phyloP scores from a whole-genome alignment of 2,329 filamentous ascomycete species.

The Endoconidiophora laricicola region DNA sequence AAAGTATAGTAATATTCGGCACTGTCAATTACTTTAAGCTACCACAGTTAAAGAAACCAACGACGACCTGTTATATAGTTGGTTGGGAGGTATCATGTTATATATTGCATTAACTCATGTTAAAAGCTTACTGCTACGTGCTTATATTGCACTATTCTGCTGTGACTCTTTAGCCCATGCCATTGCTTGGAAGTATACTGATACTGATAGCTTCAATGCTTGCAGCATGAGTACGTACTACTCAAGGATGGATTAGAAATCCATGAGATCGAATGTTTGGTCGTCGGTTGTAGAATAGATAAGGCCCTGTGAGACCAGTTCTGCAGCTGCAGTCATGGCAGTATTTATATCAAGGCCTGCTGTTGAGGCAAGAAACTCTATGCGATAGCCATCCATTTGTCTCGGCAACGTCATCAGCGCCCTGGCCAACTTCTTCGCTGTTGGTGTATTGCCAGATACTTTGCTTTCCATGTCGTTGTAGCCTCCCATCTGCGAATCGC shows the following conservation, averaged over 20 bases:
- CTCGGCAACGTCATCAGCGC: slow-evolving; percentile 50
- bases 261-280: slow-evolving; percentile 75
- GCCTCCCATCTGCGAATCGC: slow-evolving; percentile 22
- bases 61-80: too few relatives aligned
- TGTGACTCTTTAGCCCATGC: too few relatives aligned
- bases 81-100: too few relatives aligned
- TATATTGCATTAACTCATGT: too few relatives aligned
- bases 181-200: too few relatives aligned
- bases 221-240: neutral
- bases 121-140: too few relatives aligned
- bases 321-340: slow-evolving; percentile 62
- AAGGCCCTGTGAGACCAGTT: slow-evolving; percentile 54
- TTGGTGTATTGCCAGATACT: slow-evolving; percentile 32
- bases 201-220: too few relatives aligned
- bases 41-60: too few relatives aligned
- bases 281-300: slow-evolving; percentile 91
- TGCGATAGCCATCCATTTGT: slow-evolving; percentile 68
- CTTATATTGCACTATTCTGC: too few relatives aligned
- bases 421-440: slow-evolving; percentile 54
- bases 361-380: slow-evolving; percentile 55
- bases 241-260: slow-evolving; percentile 29
- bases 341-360: slow-evolving; percentile 51
- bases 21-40: too few relatives aligned
- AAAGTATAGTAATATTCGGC: too few relatives aligned
- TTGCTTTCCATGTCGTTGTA: slow-evolving; percentile 17